phyloP scores from a whole-genome alignment of 345 rosid species.

The Microthlaspi erraticum region DNA sequence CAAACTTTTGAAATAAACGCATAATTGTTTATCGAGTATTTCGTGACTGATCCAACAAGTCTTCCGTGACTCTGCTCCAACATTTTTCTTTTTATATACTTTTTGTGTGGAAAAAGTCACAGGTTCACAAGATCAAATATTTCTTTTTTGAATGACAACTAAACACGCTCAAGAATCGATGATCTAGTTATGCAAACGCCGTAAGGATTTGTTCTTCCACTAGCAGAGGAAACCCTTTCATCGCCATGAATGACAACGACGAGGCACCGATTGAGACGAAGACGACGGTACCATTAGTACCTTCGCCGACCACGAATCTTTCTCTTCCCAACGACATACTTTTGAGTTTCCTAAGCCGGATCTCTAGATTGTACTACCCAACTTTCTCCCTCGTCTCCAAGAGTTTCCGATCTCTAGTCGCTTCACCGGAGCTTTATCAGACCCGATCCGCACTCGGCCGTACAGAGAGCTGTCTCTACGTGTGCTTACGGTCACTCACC shows the following conservation, averaged over 20 bases:
- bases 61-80: constrained; percentile 5
- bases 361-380: no score
- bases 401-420: no score
- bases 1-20: not conserved
- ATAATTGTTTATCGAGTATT: constrained; percentile 6
- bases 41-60: not conserved
- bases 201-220: not conserved
- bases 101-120: not conserved
- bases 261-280: constrained; percentile 4
- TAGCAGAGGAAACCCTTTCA: not conserved
- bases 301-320: constrained; percentile 7
- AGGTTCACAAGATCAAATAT: not conserved
- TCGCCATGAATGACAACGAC: constrained; percentile 14
- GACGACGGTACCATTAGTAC: not conserved
- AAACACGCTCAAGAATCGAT: not conserved
- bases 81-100: not conserved
- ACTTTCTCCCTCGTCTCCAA: no score
- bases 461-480: no score
- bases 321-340: constrained; percentile 67
- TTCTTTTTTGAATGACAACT: not conserved
- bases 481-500: no score
- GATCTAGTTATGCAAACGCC: not conserved
- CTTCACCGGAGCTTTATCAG: no score
- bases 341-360: constrained; percentile 53
- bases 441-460: no score